Percentiles rank a stretch among this genome's conserved stretches.
Conservation (phyloP, 23 red algal species). For the Rhodosorus marinus region DNA sequence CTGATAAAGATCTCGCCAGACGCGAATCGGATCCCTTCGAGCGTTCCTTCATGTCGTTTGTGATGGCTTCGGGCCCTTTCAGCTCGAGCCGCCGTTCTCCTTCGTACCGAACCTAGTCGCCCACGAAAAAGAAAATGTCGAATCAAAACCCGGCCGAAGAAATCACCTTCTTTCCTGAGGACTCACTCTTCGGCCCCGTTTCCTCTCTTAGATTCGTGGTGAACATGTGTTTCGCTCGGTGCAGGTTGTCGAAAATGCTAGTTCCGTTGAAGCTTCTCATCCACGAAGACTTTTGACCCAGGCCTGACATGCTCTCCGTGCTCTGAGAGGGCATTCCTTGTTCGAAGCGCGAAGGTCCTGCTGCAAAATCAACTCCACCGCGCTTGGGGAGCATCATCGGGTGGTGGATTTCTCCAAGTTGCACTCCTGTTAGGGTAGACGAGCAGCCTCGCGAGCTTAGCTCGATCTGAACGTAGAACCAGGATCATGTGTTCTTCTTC, state of each 20-base stretch:
- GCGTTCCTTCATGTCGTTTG: constrained; percentile 13
- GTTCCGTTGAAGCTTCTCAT: no score
- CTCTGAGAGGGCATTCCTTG: no score
- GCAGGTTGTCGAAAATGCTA: no score
- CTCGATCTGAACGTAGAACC: constrained; percentile 5
- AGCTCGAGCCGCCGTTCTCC: not conserved
- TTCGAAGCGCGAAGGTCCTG: not conserved
- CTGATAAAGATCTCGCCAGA: constrained; percentile 64
- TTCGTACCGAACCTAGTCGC: not conserved
- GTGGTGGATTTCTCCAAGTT: constrained; percentile 9
- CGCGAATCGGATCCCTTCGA: constrained; percentile 48
- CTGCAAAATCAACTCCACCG: constrained; percentile 6
- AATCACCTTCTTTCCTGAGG: not conserved
- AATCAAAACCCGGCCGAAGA: not conserved
- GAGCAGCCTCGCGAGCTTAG: not conserved
- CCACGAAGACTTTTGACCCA: no score
- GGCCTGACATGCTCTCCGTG: no score
- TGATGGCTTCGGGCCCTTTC: not conserved
- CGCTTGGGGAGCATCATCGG: constrained; percentile 2
- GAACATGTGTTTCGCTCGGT: not conserved
- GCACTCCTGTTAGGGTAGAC: constrained; percentile 6
- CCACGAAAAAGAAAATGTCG: no score
- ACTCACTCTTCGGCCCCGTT: not conserved
- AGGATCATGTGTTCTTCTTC: constrained; percentile 16
- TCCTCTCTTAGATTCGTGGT: not conserved